phyloP scores from a whole-genome alignment of 768 basidiomycete genomes.

The Collybia mongolica region DNA sequence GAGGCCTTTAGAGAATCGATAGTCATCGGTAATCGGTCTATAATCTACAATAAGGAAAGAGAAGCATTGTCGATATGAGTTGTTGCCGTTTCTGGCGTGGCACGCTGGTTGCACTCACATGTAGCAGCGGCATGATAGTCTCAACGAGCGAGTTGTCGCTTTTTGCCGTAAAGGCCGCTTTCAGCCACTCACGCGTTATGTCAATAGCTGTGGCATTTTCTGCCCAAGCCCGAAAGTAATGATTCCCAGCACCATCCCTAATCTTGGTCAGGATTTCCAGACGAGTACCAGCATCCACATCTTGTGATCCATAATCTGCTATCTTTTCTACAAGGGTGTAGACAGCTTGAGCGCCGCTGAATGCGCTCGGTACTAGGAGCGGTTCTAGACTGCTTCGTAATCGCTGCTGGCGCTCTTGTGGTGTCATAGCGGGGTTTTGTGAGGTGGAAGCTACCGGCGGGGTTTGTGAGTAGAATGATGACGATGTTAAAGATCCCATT shows the following conservation, averaged over 20 bases:
- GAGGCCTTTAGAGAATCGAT: slow-evolving; percentile 66
- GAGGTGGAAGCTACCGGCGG: slow-evolving; percentile 14
- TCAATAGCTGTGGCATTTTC: slow-evolving; percentile 77
- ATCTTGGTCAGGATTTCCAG: slow-evolving; percentile 79
- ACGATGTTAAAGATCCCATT: slow-evolving; percentile 33
- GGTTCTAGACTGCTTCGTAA: slow-evolving; percentile 55
- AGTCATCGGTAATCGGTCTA: slow-evolving; percentile 79
- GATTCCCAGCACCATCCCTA: slow-evolving; percentile 80
- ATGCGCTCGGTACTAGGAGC: slow-evolving; percentile 54
- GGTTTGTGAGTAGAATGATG: slow-evolving; percentile 29
- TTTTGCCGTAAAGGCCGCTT: slow-evolving; percentile 60
- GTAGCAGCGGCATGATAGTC: slow-evolving; percentile 83
- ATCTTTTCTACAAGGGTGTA: slow-evolving; percentile 57
- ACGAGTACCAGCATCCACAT: slow-evolving; percentile 65
- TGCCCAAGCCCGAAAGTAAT: slow-evolving; percentile 85
- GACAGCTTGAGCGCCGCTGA: slow-evolving; percentile 72
- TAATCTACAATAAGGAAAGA: slow-evolving; percentile 47
- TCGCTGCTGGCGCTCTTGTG: slow-evolving; percentile 53
- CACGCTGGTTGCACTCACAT: slow-evolving; percentile 53
- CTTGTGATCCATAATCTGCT: slow-evolving; percentile 55
- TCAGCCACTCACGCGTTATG: slow-evolving; percentile 80
- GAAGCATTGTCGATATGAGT: neutral
- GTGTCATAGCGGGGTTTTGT: slow-evolving; percentile 31
- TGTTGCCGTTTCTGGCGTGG: neutral
- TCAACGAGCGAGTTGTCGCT: slow-evolving; percentile 57